A percentile compares a stretch with the other conserved stretches of the same genome.
phyloP scores from a whole-genome alignment of 2,329 filamentous ascomycete species.

The Mollisiaceae sp. region DNA sequence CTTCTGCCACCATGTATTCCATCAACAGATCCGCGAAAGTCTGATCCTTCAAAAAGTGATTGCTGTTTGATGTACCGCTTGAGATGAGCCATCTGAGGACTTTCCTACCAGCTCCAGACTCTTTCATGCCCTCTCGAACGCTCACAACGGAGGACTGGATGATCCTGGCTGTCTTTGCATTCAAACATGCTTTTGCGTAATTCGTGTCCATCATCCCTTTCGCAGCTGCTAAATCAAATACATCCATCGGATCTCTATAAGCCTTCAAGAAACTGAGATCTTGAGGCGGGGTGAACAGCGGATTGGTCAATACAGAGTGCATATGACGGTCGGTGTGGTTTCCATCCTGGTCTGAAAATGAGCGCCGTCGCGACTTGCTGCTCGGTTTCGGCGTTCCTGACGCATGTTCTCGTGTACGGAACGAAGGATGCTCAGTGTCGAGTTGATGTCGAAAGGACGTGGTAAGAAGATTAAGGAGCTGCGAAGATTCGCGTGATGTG shows the following conservation, averaged over 20 bases:
- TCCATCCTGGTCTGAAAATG: conserved; percentile 28
- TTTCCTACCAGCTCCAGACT: conserved; percentile 40
- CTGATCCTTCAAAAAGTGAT: conserved; percentile 34
- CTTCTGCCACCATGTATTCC: conserved; percentile 42
- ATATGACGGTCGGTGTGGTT: conserved; percentile 51
- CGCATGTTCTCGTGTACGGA: conserved; percentile 17
- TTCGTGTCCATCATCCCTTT: conserved; percentile 40
- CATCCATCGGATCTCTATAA: conserved; percentile 37
- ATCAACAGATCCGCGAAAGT: conserved; percentile 34
- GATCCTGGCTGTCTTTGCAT: conserved; percentile 32
- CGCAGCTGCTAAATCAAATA: conserved; percentile 40
- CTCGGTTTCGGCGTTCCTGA: neutral
- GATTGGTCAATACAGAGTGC: conserved; percentile 55
- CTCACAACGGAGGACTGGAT: conserved; percentile 25
- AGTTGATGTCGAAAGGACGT: conserved; percentile 67
- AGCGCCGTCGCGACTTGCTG: conserved; percentile 18
- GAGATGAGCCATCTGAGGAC: conserved; percentile 42
- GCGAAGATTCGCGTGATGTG: conserved; percentile 60
- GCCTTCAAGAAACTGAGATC: neutral
- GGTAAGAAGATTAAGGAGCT: conserved; percentile 64
- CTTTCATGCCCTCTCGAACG: conserved; percentile 35
- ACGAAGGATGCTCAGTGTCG: conserved; percentile 56
- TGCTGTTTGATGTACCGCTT: conserved; percentile 34
- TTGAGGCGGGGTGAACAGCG: conserved; percentile 46
- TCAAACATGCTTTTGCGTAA: conserved; percentile 36